phyloP scores from a whole-genome alignment of 2,329 filamentous ascomycete species.

The Elsinoe necatrix region DNA sequence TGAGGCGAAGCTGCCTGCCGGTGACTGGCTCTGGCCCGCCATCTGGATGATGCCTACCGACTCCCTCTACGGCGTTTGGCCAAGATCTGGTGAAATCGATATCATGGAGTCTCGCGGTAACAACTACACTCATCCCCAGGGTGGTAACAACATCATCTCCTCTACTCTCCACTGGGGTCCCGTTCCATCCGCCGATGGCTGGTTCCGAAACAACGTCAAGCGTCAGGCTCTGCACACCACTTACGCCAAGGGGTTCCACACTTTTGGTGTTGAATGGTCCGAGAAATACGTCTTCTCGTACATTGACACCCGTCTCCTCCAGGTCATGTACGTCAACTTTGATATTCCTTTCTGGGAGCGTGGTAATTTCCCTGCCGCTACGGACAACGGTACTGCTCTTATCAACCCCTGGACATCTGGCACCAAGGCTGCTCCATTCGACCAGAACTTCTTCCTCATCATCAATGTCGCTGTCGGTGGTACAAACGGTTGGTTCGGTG shows the following conservation, averaged over 20 bases:
- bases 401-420: constrained; percentile 33
- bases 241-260: constrained; percentile 62
- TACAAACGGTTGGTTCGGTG: constrained; percentile 64
- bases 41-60: constrained; percentile 80
- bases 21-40: constrained; percentile 87
- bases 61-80: constrained; percentile 68
- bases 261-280: constrained; percentile 76
- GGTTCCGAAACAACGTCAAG: constrained; percentile 78
- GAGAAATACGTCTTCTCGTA: constrained; percentile 85
- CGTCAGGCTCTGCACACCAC: constrained; percentile 65
- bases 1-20: constrained; percentile 62
- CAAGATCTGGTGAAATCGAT: constrained; percentile 73
- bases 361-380: constrained; percentile 30
- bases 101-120: constrained; percentile 75
- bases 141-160: constrained; percentile 72
- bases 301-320: constrained; percentile 68
- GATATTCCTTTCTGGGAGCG: constrained; percentile 33
- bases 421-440: constrained; percentile 32
- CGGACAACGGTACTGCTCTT: constrained; percentile 30
- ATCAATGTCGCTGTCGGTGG: constrained; percentile 34
- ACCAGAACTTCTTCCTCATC: constrained; percentile 36
- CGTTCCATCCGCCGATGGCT: constrained; percentile 61
- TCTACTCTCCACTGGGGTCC: constrained; percentile 80
- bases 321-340: constrained; percentile 64
- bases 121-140: constrained; percentile 65